phyloP scores from a whole-genome alignment of 106 monocot genomes.

The Dactylorhiza incarnata region DNA sequence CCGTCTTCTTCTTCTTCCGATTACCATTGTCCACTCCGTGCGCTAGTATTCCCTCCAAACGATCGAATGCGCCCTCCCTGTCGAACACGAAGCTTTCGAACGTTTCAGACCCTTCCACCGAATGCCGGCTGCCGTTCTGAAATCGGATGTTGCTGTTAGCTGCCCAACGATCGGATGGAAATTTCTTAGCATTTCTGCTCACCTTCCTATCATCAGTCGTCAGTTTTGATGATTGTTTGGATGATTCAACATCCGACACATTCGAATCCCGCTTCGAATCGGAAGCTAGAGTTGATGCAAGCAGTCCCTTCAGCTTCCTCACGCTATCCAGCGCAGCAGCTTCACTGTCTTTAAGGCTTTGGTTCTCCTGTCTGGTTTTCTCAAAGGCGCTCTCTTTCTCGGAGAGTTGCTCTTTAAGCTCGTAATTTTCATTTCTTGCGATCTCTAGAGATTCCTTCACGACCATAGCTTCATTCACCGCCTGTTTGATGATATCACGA shows the following conservation, averaged over 20 bases:
- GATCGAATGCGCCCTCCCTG: neutral
- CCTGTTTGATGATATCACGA: slow-evolving; percentile 79
- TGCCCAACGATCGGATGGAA: slow-evolving; percentile 9
- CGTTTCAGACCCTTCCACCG: neutral
- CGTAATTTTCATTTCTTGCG: slow-evolving; percentile 56
- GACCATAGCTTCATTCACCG: slow-evolving; percentile 54
- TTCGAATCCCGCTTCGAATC: slow-evolving; percentile 12
- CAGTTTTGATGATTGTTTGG: slow-evolving; percentile 17
- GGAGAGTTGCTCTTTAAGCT: slow-evolving; percentile 34
- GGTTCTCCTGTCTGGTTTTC: slow-evolving; percentile 40
- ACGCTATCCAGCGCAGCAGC: slow-evolving; percentile 52
- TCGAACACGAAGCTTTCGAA: slow-evolving; percentile 3
- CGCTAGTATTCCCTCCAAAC: neutral
- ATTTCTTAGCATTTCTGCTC: neutral
- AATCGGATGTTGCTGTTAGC: neutral
- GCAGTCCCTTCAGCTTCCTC: slow-evolving; percentile 46
- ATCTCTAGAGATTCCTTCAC: slow-evolving; percentile 77
- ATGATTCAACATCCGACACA: slow-evolving; percentile 20
- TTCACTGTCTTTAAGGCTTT: slow-evolving; percentile 64
- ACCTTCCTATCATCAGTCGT: slow-evolving; percentile 3
- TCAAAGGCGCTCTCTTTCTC: slow-evolving; percentile 50
- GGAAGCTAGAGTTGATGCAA: slow-evolving; percentile 21
- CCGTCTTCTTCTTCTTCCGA: slow-evolving; percentile 30
- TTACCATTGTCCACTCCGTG: slow-evolving; percentile 10
- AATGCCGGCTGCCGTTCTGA: slow-evolving; percentile 1